Base-by-base conservation (phyloP, 2,329 filamentous ascomycete species). In the Colletotrichum godetiae region DNA sequence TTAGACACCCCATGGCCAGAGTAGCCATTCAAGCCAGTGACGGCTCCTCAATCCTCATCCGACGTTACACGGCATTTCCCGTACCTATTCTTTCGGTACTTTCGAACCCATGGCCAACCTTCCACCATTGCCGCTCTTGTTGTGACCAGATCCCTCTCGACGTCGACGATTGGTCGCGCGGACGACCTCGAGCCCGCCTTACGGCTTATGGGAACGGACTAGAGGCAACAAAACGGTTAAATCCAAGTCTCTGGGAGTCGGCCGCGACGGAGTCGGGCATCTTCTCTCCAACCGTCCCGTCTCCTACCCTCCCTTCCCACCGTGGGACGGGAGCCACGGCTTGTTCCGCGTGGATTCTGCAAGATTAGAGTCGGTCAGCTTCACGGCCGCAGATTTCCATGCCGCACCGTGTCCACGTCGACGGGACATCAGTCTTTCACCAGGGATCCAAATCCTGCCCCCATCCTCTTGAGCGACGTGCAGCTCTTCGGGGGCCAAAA, bases 1-100 rank as follows among this genome's bases (percentile, higher is more conserved):
- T 29, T 3, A 24, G 19, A n/a, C 49, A 11, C 29, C 66, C 24
- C 46, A 15, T 49, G 19, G 19, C 42, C 42, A 49, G 19, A 49
- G 42, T n/a, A 8, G 10, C 42, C 37, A 19, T 42, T 19, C 15
- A 42, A 42, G 37, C 37, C 42, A 49, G 19, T 13, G 4, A 22
- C 33, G 33, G 66, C 33, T 13, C 59, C 55, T 31, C 37, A 65
- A 27, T 13, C 59, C 55, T 31, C 37, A 65, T 35, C 70, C 60
- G 52, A 65, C 31, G 66, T 73, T 70, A 59, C 60, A 73, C 70
- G 60, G 27, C 53, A n/a, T 53, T n/a, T 52, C 7, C 53, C 13
- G 59, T 33, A 55, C 10, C 53, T 29, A 10, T 33, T 33, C 13
- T 22, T 46, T 46, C 69, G 46, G 29, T 24, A n/a, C n/a, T 27